Percentiles rank a stretch among this genome's conserved stretches.
phyloP scores from a whole-genome alignment of 495 filamentous ascomycete species.

The Penicillium crystallinum region DNA sequence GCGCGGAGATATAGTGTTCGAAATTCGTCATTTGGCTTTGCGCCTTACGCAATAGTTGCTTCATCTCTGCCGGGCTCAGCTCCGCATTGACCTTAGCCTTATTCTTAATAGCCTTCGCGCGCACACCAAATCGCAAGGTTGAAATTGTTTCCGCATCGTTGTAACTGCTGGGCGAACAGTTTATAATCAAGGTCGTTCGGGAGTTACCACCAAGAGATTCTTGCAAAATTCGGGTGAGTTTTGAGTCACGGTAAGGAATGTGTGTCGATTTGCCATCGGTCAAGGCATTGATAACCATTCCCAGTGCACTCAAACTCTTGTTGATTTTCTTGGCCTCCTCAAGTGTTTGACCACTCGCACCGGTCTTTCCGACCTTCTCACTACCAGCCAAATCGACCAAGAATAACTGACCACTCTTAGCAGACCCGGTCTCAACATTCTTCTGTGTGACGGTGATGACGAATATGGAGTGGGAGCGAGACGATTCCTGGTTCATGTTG shows the following conservation, averaged over 20 bases:
- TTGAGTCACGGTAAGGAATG: slow-evolving; percentile 95
- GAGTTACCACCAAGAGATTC: slow-evolving; percentile 97
- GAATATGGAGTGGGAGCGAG: slow-evolving; percentile 97
- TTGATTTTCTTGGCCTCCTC: slow-evolving; percentile 99
- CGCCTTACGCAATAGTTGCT: slow-evolving; percentile 82
- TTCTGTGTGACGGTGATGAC: slow-evolving; percentile 97
- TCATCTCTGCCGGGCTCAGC: slow-evolving; percentile 90
- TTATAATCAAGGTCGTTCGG: slow-evolving; percentile 94
- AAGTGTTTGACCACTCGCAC: slow-evolving; percentile 92
- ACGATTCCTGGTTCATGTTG: slow-evolving; percentile 99
- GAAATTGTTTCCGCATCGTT: slow-evolving; percentile 95
- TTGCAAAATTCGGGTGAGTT: slow-evolving; percentile 94
- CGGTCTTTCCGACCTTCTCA: slow-evolving; percentile 98
- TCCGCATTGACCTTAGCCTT: slow-evolving; percentile 99
- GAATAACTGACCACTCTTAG: slow-evolving; percentile 94
- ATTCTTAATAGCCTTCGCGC: slow-evolving; percentile 98
- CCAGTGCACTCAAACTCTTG: slow-evolving; percentile 94
- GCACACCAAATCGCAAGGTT: slow-evolving; percentile 90
- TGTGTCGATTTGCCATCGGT: slow-evolving; percentile 98
- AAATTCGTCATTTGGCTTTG: slow-evolving; percentile 85
- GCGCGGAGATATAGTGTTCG: slow-evolving; percentile 73
- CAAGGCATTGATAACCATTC: slow-evolving; percentile 97
- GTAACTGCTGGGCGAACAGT: slow-evolving; percentile 96
- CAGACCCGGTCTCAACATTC: slow-evolving; percentile 93
- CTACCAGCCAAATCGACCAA: slow-evolving; percentile 96